Conservation (phyloP, 169 alveolate species). For the Theileria equi region DNA sequence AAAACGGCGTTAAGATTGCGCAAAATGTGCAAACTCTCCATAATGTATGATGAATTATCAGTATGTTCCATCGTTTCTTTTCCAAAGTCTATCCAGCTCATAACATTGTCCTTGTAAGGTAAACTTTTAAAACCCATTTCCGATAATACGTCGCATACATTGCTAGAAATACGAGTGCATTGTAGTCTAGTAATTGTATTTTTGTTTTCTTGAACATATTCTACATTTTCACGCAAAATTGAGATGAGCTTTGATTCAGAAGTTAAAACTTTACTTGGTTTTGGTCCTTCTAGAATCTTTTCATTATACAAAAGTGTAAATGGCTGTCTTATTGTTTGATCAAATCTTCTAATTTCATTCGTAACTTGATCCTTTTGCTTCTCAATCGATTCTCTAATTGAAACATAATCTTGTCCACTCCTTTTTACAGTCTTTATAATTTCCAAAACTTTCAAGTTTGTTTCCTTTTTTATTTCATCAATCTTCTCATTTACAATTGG, state of each 20-base stretch:
- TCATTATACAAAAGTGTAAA: neutral
- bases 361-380: slow-evolving; percentile 27
- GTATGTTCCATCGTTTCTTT: too few species aligned
- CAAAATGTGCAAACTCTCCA: slow-evolving; percentile 27
- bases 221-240: slow-evolving; percentile 16
- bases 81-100: slow-evolving; percentile 27
- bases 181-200: slow-evolving; percentile 25
- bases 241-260: neutral
- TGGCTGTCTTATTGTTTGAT: slow-evolving; percentile 27
- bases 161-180: slow-evolving; percentile 23
- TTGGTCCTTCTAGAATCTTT: slow-evolving; percentile 8
- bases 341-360: slow-evolving; percentile 14
- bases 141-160: slow-evolving; percentile 2
- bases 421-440: slow-evolving; percentile 35
- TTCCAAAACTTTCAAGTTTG: slow-evolving; percentile 12
- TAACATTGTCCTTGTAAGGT: too few species aligned
- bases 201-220: slow-evolving; percentile 25
- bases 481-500: neutral
- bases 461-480: neutral
- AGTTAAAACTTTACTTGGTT: neutral
- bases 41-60: too few species aligned
- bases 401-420: slow-evolving; percentile 29
- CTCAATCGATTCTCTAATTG: slow-evolving; percentile 16
- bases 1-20: slow-evolving; percentile 7
- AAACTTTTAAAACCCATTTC: too few species aligned